Evolutionary conservation across 2,329 filamentous ascomycete species (phyloP).

Genomic region (Penicillium frequentans): DNA sequence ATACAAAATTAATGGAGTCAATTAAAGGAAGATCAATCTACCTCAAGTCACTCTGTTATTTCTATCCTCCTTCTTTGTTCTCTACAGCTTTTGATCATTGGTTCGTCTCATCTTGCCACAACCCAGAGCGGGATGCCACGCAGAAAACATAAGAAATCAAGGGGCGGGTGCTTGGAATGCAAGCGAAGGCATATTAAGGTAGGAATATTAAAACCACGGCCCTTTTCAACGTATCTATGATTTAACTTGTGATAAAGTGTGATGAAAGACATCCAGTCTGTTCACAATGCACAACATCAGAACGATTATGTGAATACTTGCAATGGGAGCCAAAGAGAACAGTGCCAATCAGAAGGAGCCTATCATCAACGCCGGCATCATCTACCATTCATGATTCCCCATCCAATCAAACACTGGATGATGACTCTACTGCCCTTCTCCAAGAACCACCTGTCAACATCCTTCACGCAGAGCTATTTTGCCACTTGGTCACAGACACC

Average conservation of each 20-base stretch:
- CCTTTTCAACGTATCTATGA: neutral
- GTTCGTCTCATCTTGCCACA: neutral
- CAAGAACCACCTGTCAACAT: neutral
- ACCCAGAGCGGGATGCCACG: neutral
- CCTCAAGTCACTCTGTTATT: too few species aligned
- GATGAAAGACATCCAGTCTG: neutral
- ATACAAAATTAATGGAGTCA: too few species aligned
- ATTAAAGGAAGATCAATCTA: too few species aligned
- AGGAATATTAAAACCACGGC: neutral
- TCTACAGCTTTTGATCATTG: neutral
- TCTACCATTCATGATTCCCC: neutral
- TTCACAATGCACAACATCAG: neutral
- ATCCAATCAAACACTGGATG: neutral
- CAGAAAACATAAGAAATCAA: neutral
- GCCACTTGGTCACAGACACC: neutral
- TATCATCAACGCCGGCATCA: neutral
- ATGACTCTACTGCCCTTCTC: neutral
- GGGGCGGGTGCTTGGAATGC: neutral
- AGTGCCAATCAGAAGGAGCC: neutral
- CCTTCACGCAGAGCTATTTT: neutral
- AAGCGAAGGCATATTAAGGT: neutral
- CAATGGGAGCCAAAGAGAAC: neutral
- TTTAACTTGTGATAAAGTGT: neutral
- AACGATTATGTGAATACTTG: neutral
- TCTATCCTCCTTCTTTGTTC: too few species aligned